Evolutionary conservation across 208 protist genomes (phyloP).

Genomic region (Acanthamoeba divionensis): DNA sequence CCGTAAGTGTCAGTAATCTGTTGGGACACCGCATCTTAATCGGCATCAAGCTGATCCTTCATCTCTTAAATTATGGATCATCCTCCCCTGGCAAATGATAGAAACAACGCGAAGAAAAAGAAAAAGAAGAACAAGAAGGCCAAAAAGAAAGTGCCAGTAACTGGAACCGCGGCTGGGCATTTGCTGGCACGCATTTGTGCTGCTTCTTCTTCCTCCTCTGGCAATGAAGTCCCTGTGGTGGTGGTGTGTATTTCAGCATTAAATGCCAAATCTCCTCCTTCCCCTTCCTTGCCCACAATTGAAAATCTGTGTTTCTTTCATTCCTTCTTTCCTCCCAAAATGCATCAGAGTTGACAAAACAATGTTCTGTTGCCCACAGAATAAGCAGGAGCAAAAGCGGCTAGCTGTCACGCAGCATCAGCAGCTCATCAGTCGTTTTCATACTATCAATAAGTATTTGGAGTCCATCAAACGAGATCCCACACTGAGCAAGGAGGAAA

Average conservation of each 20-base stretch:
- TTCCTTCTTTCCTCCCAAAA: too few relatives aligned
- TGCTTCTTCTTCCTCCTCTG: neutral
- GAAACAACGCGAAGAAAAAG: neutral
- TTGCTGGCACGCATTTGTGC: neutral
- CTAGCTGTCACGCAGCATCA: neutral
- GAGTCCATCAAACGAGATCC: conserved; percentile 16
- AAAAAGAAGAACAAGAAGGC: neutral
- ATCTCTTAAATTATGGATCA: too few relatives aligned
- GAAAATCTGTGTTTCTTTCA: too few relatives aligned
- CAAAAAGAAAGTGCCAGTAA: neutral
- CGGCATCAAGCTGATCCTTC: too few relatives aligned
- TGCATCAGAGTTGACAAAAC: neutral
- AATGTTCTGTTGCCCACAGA: too few relatives aligned
- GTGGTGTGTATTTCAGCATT: too few relatives aligned
- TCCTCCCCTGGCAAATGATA: neutral
- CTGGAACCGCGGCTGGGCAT: neutral
- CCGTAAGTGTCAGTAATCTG: too few relatives aligned
- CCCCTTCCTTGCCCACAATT: too few relatives aligned
- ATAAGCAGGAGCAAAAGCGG: too few relatives aligned
- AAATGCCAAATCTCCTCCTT: too few relatives aligned
- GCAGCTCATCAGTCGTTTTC: neutral
- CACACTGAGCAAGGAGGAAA: neutral
- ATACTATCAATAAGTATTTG: conserved; percentile 34
- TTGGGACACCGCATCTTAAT: too few relatives aligned
- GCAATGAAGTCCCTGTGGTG: too few relatives aligned